Conservation (phyloP, 2,329 filamentous ascomycete genomes). For the Lasiodiplodia hormozganensis region DNA sequence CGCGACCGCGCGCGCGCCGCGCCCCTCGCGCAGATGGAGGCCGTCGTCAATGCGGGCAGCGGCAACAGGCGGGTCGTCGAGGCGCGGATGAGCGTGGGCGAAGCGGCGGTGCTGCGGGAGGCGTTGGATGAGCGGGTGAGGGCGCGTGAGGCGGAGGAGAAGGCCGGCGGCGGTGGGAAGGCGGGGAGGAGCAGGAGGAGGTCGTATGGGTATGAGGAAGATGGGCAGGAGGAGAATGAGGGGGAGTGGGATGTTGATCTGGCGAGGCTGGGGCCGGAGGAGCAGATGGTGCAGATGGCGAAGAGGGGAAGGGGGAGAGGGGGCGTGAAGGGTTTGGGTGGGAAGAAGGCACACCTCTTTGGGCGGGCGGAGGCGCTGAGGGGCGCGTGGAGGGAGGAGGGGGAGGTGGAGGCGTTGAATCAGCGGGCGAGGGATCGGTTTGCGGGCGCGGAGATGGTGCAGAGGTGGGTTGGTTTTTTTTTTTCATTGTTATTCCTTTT, state of each 20-base stretch:
- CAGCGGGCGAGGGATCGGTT: slow-evolving; percentile 43
- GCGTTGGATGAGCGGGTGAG: slow-evolving; percentile 35
- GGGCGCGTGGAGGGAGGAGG: slow-evolving; percentile 46
- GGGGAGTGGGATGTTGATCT: slow-evolving; percentile 29
- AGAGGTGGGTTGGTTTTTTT: slow-evolving; percentile 41
- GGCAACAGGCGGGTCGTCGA: slow-evolving; percentile 82
- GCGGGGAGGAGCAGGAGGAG: background rate
- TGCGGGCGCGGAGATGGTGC: slow-evolving; percentile 42
- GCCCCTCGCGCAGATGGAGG: slow-evolving; percentile 69
- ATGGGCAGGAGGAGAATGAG: slow-evolving; percentile 39
- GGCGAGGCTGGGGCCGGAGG: background rate
- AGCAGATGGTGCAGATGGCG: background rate
- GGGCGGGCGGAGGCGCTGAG: slow-evolving; percentile 48
- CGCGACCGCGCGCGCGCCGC: slow-evolving; percentile 53
- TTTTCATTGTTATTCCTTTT: background rate
- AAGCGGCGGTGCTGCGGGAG: slow-evolving; percentile 42
- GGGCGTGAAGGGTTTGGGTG: slow-evolving; percentile 4
- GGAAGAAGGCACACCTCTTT: slow-evolving; percentile 48
- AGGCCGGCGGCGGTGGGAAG: background rate
- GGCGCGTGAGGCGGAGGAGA: slow-evolving; percentile 34
- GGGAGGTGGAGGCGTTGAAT: slow-evolving; percentile 40
- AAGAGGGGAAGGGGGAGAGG: background rate
- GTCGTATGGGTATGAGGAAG: slow-evolving; percentile 35
- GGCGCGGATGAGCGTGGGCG: slow-evolving; percentile 69
- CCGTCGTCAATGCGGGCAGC: slow-evolving; percentile 68